Evolutionary conservation across 257 asterid species (phyloP), one percentile per base, ranked within the genome.

Genomic region (Nicotiana paniculata): DNA sequence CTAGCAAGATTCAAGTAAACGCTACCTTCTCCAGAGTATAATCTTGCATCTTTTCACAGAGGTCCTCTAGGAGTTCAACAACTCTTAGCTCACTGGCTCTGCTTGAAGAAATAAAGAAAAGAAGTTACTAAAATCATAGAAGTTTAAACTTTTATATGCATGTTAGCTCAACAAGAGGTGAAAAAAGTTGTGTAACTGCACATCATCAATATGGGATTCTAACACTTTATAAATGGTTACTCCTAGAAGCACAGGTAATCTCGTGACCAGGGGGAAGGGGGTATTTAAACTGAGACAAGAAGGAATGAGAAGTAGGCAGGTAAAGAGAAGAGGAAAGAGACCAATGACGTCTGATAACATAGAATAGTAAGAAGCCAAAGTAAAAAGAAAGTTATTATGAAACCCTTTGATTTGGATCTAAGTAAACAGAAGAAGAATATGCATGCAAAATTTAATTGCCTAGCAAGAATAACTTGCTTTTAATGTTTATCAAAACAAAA

Each of bases 41-140:
- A 80, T 94, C 99, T 89, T 96, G 97, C 99, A 96, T 93, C 87
- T 91, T 96, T 63, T 96, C 99, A 61, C 99, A 95, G 59, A 96
- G 97, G 63, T 93, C 97, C 85, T 96, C 99, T 72, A 96, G 89
- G 83, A 94, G 98, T 68, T 96, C 97, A 77, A 94, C 97, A 46
- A 93, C 93, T 88, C 99, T 89, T 80, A 96, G 90, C 78, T 96
- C 99, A 28, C 99, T 93, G 86, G 85, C 92, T 87, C 99, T 94
- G 91, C 82, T 74, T 26, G 63, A 26, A 74, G 43, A 74, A 3
- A 26, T 74, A 51, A 26, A 74, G 16, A 1, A 48, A 74, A 74
- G 2, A 74, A 26, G 63, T 74, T 74, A 51, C 79, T 51, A 74
- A 51, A 74, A 48, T 74, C 61, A 21, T 32, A 74, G 9, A 74